Conservation (phyloP, 2,329 filamentous ascomycete species). For the Fusarium fujikuroi region DNA sequence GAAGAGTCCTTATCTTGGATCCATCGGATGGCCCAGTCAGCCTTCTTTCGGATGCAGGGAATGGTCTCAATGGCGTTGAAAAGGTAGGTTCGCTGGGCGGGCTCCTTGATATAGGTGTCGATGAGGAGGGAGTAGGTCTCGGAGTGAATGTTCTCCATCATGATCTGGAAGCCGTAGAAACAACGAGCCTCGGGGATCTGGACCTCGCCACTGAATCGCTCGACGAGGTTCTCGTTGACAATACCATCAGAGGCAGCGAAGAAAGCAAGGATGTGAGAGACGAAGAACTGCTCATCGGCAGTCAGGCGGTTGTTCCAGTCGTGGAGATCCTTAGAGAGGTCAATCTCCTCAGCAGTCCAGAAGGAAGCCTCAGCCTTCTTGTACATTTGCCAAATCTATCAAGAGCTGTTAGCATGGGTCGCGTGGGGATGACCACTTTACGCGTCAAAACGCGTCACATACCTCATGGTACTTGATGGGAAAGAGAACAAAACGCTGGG, state of each 20-base stretch:
- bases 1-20: slow-evolving; percentile 93
- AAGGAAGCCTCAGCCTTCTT: slow-evolving; percentile 99
- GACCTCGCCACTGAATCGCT: slow-evolving; percentile 96
- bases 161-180: slow-evolving; percentile 99
- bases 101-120: slow-evolving; percentile 99
- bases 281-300: slow-evolving; percentile 97
- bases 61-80: slow-evolving; percentile 99
- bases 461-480: slow-evolving; percentile 99
- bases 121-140: slow-evolving; percentile 99
- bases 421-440: slow-evolving; percentile 64
- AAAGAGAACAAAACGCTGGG: slow-evolving; percentile 95
- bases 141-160: slow-evolving; percentile 99
- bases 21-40: slow-evolving; percentile 96
- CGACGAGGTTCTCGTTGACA: slow-evolving; percentile 98
- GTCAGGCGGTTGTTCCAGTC: slow-evolving; percentile 99
- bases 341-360: slow-evolving; percentile 99
- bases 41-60: slow-evolving; percentile 98
- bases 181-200: slow-evolving; percentile 98
- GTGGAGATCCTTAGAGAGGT: slow-evolving; percentile 97
- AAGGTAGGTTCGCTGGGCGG: slow-evolving; percentile 89
- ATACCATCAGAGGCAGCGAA: slow-evolving; percentile 99
- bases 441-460: slow-evolving; percentile 73
- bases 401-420: slow-evolving; percentile 52
- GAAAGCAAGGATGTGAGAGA: slow-evolving; percentile 98
- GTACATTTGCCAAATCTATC: slow-evolving; percentile 99